phyloP scores from a whole-genome alignment of 1,139 yeast genomes.

The Blastobotrys illinoisensis region DNA sequence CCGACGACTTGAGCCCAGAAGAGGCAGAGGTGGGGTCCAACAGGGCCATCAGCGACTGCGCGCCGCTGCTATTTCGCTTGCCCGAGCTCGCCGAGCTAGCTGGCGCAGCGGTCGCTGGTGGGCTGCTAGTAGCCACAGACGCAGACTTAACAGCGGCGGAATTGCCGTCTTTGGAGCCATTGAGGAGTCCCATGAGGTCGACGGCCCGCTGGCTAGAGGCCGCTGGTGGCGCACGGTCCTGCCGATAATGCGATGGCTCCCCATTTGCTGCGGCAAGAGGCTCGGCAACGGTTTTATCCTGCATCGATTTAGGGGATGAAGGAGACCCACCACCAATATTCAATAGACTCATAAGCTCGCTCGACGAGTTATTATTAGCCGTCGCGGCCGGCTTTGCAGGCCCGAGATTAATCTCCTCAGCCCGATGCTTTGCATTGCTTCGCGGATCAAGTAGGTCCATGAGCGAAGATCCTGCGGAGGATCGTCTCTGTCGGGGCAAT shows the following conservation, averaged over 20 bases:
- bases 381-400: neutral
- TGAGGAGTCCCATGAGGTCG: conserved; percentile 5
- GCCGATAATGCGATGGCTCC: neutral
- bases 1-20: conserved; percentile 3
- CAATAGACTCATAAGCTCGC: neutral
- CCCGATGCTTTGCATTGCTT: neutral
- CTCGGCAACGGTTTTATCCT: neutral
- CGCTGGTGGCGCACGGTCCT: neutral
- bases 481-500: neutral
- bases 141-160: neutral
- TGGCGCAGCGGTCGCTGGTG: too few species aligned
- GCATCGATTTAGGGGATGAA: neutral
- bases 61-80: neutral
- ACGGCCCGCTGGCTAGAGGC: neutral
- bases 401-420: neutral
- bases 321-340: neutral
- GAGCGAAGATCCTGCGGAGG: neutral
- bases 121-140: neutral
- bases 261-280: neutral
- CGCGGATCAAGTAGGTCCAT: neutral
- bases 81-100: neutral
- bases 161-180: neutral
- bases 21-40: neutral
- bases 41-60: neutral
- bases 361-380: neutral